phyloP scores from a whole-genome alignment of 345 rosid species.

The Mercurialis annua region DNA sequence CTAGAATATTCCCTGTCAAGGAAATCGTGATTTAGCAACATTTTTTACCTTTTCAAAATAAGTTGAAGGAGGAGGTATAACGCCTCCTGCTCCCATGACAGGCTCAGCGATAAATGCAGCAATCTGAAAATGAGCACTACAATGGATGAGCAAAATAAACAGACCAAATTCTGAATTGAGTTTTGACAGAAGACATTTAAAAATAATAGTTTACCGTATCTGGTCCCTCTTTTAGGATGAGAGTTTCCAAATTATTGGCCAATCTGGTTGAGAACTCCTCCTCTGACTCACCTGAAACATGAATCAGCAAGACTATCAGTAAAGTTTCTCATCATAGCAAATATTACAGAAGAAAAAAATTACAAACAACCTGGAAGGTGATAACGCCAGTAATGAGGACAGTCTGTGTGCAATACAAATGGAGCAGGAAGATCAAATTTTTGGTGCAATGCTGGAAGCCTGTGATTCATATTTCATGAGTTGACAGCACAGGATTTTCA shows the following conservation, averaged over 20 bases:
- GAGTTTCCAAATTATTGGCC: slow-evolving; percentile 81
- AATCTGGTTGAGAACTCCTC: slow-evolving; percentile 90
- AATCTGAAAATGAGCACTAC: slow-evolving; percentile 46
- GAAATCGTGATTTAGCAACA: background rate
- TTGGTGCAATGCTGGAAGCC: slow-evolving; percentile 85
- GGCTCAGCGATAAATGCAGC: slow-evolving; percentile 98
- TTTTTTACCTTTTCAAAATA: slow-evolving; percentile 86
- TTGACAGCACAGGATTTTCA: slow-evolving; percentile 9
- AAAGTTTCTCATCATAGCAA: background rate
- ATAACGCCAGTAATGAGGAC: slow-evolving; percentile 98
- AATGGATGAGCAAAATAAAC: slow-evolving; percentile 16
- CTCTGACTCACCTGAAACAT: slow-evolving; percentile 77
- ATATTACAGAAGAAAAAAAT: background rate
- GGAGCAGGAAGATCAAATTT: slow-evolving; percentile 97
- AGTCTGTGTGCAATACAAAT: slow-evolving; percentile 85
- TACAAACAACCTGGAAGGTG: slow-evolving; percentile 73
- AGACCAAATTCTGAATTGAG: slow-evolving; percentile 4
- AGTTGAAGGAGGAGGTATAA: slow-evolving; percentile 90
- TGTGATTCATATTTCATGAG: slow-evolving; percentile 27
- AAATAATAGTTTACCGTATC: slow-evolving; percentile 83
- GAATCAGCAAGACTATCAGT: slow-evolving; percentile 9
- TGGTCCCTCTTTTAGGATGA: slow-evolving; percentile 93
- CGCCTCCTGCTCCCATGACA: slow-evolving; percentile 98
- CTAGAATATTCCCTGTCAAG: slow-evolving; percentile 3
- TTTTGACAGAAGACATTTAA: no score